Evolutionary conservation across 1,139 yeast species (phyloP), one percentile per base, ranked within the genome.

Genomic region (Suhomyces ambrosiae): DNA sequence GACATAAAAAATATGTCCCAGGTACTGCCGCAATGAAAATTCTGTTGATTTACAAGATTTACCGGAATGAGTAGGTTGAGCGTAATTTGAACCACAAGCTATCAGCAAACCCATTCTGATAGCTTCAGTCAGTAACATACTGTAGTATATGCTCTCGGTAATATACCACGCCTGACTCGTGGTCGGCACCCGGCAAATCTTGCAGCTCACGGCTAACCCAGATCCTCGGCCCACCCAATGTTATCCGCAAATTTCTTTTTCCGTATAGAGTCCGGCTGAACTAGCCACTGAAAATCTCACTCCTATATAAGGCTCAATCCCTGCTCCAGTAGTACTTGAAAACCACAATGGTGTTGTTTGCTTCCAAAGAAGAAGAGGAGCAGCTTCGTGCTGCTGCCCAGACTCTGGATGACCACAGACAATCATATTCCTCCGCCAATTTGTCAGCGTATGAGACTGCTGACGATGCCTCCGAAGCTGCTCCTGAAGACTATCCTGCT

Each of bases 391-490:
- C 56, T 6, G 74, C 69, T 5, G 65, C 63, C 16, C 39, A 37
- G 5, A 17, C 22, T 11, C 28, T 19, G 15, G 28, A 35, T 23
- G 40, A 38, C 13, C 40, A 33, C 18, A 37, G 40, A 24, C 41
- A 30, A 22, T 30, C 42, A 12, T 38, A 33, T 15, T 34, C 39
- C 15, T 32, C 43, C 7, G 48, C 55, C 9, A 43, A 42, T 7
- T 37, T 48, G 22, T 53, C 58, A 1, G 63, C 63, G 3, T 68
- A 66, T 45, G 67, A 63, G 26, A 68, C 74, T 2, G 74, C 74
- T 6, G 67, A 61, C 14, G 71, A 30, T 23, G 26, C 7, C n/a
- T 41, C 45, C n/a, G 42, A 9, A 9, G n/a, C 41, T 13, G 37
- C 23, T 22, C 36, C 36, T 8, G 29, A 33, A 11, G 45, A 36